Conservation (phyloP, 371 early-diverging fungal genomes). For the Syncephalis plumigaleata region DNA sequence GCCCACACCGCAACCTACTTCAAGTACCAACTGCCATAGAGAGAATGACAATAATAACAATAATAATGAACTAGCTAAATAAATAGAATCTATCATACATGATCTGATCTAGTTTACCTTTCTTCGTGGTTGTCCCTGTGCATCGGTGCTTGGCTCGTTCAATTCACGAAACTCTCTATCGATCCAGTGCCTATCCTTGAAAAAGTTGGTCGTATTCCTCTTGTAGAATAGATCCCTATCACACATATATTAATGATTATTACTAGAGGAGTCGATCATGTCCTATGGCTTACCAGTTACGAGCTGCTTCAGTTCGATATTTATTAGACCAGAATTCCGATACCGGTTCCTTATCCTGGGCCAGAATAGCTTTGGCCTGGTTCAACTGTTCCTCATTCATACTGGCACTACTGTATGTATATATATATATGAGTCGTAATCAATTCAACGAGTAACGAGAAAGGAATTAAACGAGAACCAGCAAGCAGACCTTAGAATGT, state of each 20-base stretch:
- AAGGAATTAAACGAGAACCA: too few relatives aligned
- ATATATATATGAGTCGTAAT: too few relatives aligned
- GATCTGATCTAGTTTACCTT: too few relatives aligned
- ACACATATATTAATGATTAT: not conserved
- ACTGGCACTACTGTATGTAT: too few relatives aligned
- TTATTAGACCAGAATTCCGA: slow-evolving; percentile 65
- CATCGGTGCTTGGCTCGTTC: not conserved
- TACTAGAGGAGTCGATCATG: not conserved
- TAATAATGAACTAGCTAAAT: too few relatives aligned
- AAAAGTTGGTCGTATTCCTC: slow-evolving; percentile 85
- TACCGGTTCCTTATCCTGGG: slow-evolving; percentile 38
- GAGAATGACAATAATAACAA: too few relatives aligned
- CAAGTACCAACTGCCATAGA: slow-evolving; percentile 23
- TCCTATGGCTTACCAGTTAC: slow-evolving; percentile 67
- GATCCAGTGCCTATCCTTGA: slow-evolving; percentile 91
- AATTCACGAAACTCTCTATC: slow-evolving; percentile 88
- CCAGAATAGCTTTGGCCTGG: slow-evolving; percentile 39
- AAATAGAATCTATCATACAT: too few relatives aligned
- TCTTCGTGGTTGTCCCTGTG: not conserved
- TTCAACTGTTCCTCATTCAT: not conserved
- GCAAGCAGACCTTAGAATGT: too few relatives aligned
- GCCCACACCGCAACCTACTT: slow-evolving; percentile 93
- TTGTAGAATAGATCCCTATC: slow-evolving; percentile 76
- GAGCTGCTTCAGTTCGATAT: slow-evolving; percentile 64
- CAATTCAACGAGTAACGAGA: too few relatives aligned